Percentiles rank a stretch among this genome's conserved stretches.
These are phyloP conservation scores for Hypoxylon sp. DNA, from an alignment of 2,329 filamentous ascomycete genomes.

Conservation along the genomic window DNA sequence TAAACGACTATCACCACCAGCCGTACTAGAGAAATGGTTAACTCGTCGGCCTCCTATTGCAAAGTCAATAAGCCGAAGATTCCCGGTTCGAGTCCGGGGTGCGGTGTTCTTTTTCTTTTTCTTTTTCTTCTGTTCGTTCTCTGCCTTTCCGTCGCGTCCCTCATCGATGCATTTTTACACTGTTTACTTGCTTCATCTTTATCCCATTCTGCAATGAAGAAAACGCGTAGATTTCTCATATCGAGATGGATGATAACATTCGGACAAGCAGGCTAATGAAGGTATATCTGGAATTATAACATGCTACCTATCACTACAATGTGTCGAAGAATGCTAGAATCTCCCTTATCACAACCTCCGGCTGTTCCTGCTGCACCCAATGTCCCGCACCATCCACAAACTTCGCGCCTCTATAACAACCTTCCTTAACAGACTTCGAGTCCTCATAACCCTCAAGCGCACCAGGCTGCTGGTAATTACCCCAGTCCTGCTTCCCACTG, in stretches of 20 bases:
- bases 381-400: slow-evolving; percentile 74
- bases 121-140: slow-evolving; percentile 7
- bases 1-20: slow-evolving; percentile 16
- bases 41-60: slow-evolving; percentile 44
- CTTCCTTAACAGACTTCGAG: slow-evolving; percentile 60
- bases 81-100: slow-evolving; percentile 46
- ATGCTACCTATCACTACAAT: slow-evolving; percentile 26
- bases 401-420: slow-evolving; percentile 64
- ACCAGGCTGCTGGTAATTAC: slow-evolving; percentile 75
- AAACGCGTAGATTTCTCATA: background rate
- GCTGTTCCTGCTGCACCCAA: slow-evolving; percentile 77
- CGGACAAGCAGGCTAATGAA: background rate
- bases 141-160: background rate
- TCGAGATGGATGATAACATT: background rate
- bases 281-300: background rate
- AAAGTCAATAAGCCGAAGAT: slow-evolving; percentile 40
- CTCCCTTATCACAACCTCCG: slow-evolving; percentile 60
- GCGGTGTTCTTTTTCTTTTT: slow-evolving; percentile 33
- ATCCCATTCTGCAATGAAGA: background rate
- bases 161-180: background rate
- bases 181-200: background rate
- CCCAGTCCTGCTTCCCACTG: slow-evolving; percentile 75
- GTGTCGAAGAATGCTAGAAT: slow-evolving; percentile 47
- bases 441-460: slow-evolving; percentile 68
- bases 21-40: slow-evolving; percentile 46